Evolutionary conservation across 129 eudicot species (phyloP).

Genomic region (Cynara cardunculus): DNA sequence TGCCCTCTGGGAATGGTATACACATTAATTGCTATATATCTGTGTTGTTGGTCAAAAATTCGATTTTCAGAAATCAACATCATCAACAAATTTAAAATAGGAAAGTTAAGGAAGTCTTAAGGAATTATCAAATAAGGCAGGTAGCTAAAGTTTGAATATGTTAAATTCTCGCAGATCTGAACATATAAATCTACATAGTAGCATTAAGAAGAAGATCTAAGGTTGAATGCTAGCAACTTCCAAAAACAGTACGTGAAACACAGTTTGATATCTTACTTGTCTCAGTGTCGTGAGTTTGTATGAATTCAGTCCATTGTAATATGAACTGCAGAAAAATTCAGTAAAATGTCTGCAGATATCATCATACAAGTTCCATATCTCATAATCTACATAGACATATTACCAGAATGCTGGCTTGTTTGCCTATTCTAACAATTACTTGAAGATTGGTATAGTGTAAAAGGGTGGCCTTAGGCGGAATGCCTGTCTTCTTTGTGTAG

Average conservation of each 20-base stretch:
- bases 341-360: neutral
- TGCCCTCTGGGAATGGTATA: neutral
- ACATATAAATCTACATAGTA: neutral
- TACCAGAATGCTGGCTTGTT: neutral
- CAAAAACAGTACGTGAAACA: neutral
- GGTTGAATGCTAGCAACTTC: neutral
- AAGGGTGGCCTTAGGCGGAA: neutral
- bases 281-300: neutral
- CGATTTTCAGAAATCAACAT: neutral
- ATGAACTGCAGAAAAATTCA: neutral
- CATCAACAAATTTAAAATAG: neutral
- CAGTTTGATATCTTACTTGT: neutral
- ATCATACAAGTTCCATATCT: neutral
- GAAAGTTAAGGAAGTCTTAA: neutral
- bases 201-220: neutral
- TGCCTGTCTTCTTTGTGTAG: neutral
- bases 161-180: neutral
- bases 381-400: neutral
- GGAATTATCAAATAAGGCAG: neutral
- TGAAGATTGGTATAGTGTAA: neutral
- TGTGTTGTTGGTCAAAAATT: neutral
- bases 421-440: neutral
- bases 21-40: neutral
- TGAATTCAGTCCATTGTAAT: neutral
- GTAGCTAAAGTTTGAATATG: neutral